Evolutionary conservation across 2,329 filamentous ascomycete genomes (phyloP).

Genomic region (Trichoderma lentiforme): DNA sequence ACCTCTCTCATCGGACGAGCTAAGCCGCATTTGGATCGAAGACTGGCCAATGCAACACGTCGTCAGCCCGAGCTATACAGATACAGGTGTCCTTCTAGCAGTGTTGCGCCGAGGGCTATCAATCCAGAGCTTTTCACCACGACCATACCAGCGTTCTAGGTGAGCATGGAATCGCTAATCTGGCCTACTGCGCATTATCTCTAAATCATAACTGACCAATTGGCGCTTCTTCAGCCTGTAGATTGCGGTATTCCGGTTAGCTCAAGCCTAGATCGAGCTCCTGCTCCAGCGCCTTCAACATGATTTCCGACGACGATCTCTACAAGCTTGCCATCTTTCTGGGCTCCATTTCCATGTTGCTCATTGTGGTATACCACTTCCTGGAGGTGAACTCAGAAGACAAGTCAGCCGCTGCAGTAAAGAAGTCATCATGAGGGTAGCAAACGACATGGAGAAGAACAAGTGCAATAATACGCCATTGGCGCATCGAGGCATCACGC

Average conservation of each 20-base stretch:
- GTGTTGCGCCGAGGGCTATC: background rate
- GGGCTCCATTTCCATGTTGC: constrained; percentile 81
- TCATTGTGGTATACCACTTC: constrained; percentile 95
- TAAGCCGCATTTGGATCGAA: background rate
- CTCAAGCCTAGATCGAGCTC: background rate
- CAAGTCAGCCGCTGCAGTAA: constrained; percentile 16
- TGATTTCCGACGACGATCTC: constrained; percentile 93
- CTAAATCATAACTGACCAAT: background rate
- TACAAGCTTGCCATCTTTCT: constrained; percentile 92
- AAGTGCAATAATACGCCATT: background rate
- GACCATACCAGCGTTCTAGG: background rate
- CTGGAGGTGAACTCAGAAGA: constrained; percentile 77
- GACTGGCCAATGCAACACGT: constrained; percentile 12
- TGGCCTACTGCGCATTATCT: background rate
- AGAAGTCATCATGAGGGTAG: constrained; percentile 18
- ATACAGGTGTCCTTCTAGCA: constrained; percentile 23
- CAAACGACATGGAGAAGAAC: background rate
- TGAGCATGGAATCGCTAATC: background rate
- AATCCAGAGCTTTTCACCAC: constrained; percentile 4
- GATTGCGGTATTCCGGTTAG: constrained; percentile 3
- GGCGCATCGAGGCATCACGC: background rate
- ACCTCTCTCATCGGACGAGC: background rate
- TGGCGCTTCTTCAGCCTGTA: background rate
- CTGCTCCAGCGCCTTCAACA: constrained; percentile 45
- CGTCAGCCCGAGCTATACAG: constrained; percentile 17